These are phyloP conservation scores for Apiotrichum montevideense DNA, from an alignment of 1,284 basidiomycete genomes.

Conservation along the genomic window DNA sequence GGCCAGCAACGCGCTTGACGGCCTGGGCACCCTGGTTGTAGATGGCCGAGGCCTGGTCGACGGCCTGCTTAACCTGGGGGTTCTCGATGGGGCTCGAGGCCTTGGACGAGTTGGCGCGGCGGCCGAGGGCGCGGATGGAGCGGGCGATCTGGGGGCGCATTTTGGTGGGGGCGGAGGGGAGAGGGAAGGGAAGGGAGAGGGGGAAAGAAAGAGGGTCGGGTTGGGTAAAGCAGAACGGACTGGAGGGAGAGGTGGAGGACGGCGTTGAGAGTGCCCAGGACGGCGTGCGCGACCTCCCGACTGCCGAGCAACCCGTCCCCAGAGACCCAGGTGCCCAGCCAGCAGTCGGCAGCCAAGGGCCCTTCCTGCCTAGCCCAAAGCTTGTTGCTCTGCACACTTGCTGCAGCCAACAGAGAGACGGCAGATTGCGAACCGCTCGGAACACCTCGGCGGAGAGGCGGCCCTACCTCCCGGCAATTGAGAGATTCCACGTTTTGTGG, in stretches of 20 bases:
- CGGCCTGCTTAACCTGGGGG: conserved; percentile 21
- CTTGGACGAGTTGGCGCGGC: conserved; percentile 20
- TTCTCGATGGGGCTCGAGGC: conserved; percentile 39
- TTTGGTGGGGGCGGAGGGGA: conserved; percentile 2
- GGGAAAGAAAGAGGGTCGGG: neutral
- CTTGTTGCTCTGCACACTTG: no score
- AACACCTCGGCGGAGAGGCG: neutral
- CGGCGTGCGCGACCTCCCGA: neutral
- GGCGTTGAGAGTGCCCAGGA: neutral
- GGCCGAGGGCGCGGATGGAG: conserved; percentile 9
- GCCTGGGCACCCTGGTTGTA: conserved; percentile 30
- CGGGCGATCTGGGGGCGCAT: conserved; percentile 19
- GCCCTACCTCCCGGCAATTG: neutral
- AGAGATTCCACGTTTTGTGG: neutral
- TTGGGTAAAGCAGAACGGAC: neutral
- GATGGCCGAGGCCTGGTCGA: conserved; percentile 9
- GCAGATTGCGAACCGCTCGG: neutral
- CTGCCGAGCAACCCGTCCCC: no score
- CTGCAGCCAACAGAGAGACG: no score
- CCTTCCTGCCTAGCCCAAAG: no score
- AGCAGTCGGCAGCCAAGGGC: no score
- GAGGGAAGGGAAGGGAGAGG: neutral
- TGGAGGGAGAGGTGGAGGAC: neutral
- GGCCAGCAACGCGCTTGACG: conserved; percentile 43
- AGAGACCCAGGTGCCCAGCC: no score